Base-by-base conservation (phyloP, 2,329 filamentous ascomycete genomes). In the Botrytis fragariae region DNA sequence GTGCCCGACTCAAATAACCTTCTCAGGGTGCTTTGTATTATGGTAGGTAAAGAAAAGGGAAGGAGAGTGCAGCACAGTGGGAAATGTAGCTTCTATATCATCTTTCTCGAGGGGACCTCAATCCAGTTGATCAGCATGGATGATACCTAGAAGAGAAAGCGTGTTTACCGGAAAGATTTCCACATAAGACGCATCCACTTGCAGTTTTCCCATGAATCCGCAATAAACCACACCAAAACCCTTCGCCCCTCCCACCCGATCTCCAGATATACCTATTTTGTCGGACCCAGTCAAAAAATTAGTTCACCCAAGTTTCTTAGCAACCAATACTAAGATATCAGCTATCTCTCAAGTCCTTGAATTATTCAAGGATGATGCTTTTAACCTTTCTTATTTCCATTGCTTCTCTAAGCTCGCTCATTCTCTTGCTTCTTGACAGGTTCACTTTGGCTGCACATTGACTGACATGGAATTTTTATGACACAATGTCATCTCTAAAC, bases 101-200 rank as follows among this genome's bases (percentile, higher is more conserved):
- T 16, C 39, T 42, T 32, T 42, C 48, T 42, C 44, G 29, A 35
- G 45, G 48, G 48, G 37, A 42, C 39, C 45, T 32, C 64, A n/a
- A 68, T 57, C 35, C 42, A 22, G n/a, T 42, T 68, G 65, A 68
- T 68, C 65, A 69, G 22, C 65, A 42, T 32, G 14, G 37, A 1
- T 59, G 44, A 69, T 69, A 59, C 65, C 65, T 32, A 57, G 65
- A 69, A 42, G 37, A 69, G 65, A 57, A 57, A 69, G 18, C 4
- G 29, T 68, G 16, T 48, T 42, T n/a, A 10, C 65, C 48, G 37
- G 18, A 3, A 29, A 42, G n/a, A 42, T 32, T 57, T 42, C 65
- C 35, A 39, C 54, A 32, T 54, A 57, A 61, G 48, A 37, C 22
- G 48, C 45, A 68, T 68, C 35, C 25, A 68, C 48, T 68, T n/a